Percentiles rank a stretch among this genome's conserved stretches.
Evolutionary conservation across 371 early-diverging fungal genomes (phyloP).

Genomic region (Mucor sp.): DNA sequence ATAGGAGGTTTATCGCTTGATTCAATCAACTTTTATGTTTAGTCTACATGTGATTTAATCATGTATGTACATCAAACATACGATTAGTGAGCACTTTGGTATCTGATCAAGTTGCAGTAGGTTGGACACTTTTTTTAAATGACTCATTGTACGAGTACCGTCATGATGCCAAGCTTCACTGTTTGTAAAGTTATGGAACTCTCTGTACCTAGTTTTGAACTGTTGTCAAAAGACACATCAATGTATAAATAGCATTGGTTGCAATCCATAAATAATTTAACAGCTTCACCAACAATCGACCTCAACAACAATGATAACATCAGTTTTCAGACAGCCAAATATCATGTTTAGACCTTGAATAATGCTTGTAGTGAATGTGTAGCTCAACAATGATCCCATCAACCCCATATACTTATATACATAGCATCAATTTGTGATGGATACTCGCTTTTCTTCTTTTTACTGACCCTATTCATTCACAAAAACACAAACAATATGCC

Average conservation of each 20-base stretch:
- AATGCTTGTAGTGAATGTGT: background rate
- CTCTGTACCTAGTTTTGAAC: background rate
- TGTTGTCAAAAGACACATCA: background rate
- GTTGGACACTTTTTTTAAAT: background rate
- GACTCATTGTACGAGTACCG: background rate
- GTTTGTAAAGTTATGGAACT: no score
- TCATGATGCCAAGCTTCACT: background rate
- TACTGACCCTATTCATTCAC: background rate
- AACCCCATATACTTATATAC: background rate
- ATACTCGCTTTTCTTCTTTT: background rate
- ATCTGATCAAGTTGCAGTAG: background rate
- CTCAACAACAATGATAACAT: background rate
- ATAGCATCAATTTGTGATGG: background rate
- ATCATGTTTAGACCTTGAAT: background rate
- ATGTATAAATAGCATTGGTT: background rate
- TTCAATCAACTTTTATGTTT: background rate
- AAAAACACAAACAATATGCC: background rate
- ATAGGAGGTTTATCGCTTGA: background rate
- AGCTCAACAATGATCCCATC: background rate
- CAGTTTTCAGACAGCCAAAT: no score
- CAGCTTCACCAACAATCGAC: background rate
- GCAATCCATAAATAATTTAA: background rate
- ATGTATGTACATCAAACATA: background rate
- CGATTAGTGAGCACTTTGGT: background rate
- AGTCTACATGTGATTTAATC: background rate